Evolutionary conservation across 108 stramenopile genomes (phyloP).

Genomic region (Fistulifera solaris): DNA sequence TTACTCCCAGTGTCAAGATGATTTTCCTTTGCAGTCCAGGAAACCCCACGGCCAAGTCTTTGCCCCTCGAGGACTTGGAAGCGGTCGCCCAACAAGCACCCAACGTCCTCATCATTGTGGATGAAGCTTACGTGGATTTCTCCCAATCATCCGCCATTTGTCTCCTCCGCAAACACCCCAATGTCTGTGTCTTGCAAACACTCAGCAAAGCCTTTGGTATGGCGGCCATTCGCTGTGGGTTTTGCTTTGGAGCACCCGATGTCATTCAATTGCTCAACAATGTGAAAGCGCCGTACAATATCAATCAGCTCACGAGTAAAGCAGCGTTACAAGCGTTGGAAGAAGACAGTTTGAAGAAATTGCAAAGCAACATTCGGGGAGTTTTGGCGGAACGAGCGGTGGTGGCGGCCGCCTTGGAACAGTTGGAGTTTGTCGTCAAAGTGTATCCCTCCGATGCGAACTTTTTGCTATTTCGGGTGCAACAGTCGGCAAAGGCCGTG

Average conservation of each 20-base stretch:
- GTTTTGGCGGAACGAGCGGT: constrained; percentile 52
- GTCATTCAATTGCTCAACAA: constrained; percentile 94
- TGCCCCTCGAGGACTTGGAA: constrained; percentile 67
- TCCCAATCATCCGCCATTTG: constrained; percentile 33
- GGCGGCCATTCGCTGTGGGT: constrained; percentile 93
- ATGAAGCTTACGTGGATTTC: constrained; percentile 96
- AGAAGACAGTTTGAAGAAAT: constrained; percentile 22
- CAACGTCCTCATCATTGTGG: constrained; percentile 81
- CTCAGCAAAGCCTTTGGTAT: constrained; percentile 94
- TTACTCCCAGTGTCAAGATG: constrained; percentile 71
- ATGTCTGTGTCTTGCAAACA: constrained; percentile 90
- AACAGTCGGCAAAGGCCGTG: constrained; percentile 56
- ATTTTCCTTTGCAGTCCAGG: constrained; percentile 93
- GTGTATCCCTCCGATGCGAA: constrained; percentile 84
- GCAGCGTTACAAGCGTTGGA: constrained; percentile 78
- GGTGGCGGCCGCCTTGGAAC: constrained; percentile 43
- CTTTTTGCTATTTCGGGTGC: constrained; percentile 81
- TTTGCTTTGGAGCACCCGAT: constrained; percentile 77
- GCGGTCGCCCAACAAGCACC: constrained; percentile 38
- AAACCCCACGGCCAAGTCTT: constrained; percentile 86
- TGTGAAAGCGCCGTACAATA: constrained; percentile 96
- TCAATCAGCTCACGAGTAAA: constrained; percentile 79
- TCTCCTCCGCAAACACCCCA: constrained; percentile 58
- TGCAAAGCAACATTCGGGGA: constrained; percentile 49
- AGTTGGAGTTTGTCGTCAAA: constrained; percentile 63